A percentile compares a stretch with the other conserved stretches of the same genome.
These are phyloP conservation scores for Calonectria crousiana DNA, from an alignment of 2,329 filamentous ascomycete species.

Conservation along the genomic window DNA sequence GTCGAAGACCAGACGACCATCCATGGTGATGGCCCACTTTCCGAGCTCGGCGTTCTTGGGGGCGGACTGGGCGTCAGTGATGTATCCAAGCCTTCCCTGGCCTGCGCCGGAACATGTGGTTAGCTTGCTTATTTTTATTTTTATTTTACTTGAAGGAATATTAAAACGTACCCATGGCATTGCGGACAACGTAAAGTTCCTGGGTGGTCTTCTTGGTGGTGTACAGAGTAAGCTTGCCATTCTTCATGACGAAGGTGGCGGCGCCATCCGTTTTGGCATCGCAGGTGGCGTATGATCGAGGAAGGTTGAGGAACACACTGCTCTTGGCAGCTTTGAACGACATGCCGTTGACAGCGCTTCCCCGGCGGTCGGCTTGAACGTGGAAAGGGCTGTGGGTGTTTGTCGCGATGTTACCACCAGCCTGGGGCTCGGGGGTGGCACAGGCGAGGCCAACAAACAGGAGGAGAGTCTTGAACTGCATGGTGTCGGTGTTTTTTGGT, in stretches of 20 bases:
- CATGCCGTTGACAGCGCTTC: slow-evolving; percentile 60
- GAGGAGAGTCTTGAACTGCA: slow-evolving; percentile 43
- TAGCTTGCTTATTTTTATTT: neutral
- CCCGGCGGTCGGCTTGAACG: slow-evolving; percentile 63
- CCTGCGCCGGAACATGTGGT: slow-evolving; percentile 47
- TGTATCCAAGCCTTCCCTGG: slow-evolving; percentile 66
- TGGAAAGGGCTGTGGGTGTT: slow-evolving; percentile 51
- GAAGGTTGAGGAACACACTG: slow-evolving; percentile 58
- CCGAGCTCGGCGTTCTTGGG: slow-evolving; percentile 58
- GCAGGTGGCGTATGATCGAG: slow-evolving; percentile 63
- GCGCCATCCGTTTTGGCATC: slow-evolving; percentile 49
- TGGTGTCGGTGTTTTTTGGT: slow-evolving; percentile 25
- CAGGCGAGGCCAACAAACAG: slow-evolving; percentile 28
- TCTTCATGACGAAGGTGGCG: slow-evolving; percentile 62
- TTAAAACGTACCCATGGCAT: slow-evolving; percentile 65
- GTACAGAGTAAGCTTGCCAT: slow-evolving; percentile 62
- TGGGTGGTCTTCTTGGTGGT: slow-evolving; percentile 55
- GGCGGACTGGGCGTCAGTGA: slow-evolving; percentile 55
- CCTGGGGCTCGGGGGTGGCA: slow-evolving; percentile 13
- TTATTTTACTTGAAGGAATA: too few relatives aligned
- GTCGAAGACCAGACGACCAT: slow-evolving; percentile 59
- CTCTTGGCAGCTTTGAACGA: slow-evolving; percentile 57
- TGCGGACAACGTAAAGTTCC: slow-evolving; percentile 66
- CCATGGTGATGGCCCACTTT: slow-evolving; percentile 60
- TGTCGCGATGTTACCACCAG: neutral